Base-by-base conservation (phyloP, 352 stramenopile genomes). In the Phytophthora hibernalis region DNA sequence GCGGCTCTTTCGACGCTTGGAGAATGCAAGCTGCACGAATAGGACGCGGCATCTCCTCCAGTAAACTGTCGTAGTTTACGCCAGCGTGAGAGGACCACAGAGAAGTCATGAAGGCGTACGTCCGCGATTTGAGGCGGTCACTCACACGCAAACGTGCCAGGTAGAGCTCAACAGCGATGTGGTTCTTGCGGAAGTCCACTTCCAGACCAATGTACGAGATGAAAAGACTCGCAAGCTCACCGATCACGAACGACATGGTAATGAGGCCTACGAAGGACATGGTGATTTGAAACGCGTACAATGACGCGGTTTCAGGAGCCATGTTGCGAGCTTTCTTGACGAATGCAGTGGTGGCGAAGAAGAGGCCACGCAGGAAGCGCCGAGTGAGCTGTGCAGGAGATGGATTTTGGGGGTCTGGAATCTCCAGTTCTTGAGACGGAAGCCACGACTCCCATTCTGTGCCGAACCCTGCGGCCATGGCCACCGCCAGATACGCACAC, bases 371-470 rank as follows among this genome's bases (percentile, higher is more conserved):
- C 15, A 85, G 40, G 15, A 85, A 72, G 2, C 76, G 67, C 21
- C 67, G 55, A 35, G 57, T 49, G 3, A 87, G 60, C 26, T 74
- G 60, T 1, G 61, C 43, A 0, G 70, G 68, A 10, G 78, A 77
- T 1, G 79, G 77, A 7, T 70, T 55, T 4, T 54, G 12, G 0
- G 66, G 60, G 24, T 82, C 48, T 0, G 65, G 53, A 33, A 85
- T 67, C 21, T 70, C 55, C 2, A 85, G 54, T 13, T 70, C 40
- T 18, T 76, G 56, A 0, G 76, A 68, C 5, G 80, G 80, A 3
- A 77, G 68, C 80, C 82, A 92, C 0, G 28, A 68, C 12, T 87
- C 74, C 82, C 82, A 91, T 11, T 82, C 70, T 0, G 72, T 68
- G 0, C 74, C 72, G 28, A 87, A 89, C 0, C 82, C 80, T 6